Evolutionary conservation across 805 yeast species (phyloP), one percentile per base, ranked within the genome.

Genomic region (Sugiyamaella marilandica): DNA sequence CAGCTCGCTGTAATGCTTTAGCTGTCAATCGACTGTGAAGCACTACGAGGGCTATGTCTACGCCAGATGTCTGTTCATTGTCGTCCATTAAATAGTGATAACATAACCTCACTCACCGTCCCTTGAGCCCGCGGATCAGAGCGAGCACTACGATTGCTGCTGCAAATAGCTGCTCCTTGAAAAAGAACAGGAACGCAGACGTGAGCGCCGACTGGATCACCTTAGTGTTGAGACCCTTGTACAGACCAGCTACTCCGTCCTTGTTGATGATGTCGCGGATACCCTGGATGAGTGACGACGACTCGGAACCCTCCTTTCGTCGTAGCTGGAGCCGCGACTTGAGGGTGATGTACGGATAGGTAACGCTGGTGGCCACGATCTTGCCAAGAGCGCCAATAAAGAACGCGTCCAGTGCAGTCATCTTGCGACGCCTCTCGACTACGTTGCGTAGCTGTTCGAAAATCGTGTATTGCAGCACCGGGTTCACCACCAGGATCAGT

Each of bases 281-380:
- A 29, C 70, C 71, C 41, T 60, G 49, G 47, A 68, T 46, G 39
- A 72, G 59, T 31, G 53, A 50, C 37, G 63, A 41, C 35, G 56
- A 53, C 41, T 57, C 54, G 10, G 61, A 57, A 29, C 64, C 69
- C 41, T 59, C 62, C 52, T 67, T 66, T 58, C 75, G 74, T 63
- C 77, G 78, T 62, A 89, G 72, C 71, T 90, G 97, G 86, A 88
- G 83, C 66, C 97, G 84, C 5, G 96, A 76, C 70, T 92, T 87
- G 64, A 91, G 72, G 2, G 97, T 91, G 65, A 90, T 66, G 69
- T 89, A 88, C 2, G 98, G 98, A 68, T 91, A 91, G 0, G 98
- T 91, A 52, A 83, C 77, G 24, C 85, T 76, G 10, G 97, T 91
- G n/a, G 97, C 96, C 53, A 86, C 76, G 59, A 91, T 76, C 71